Percentiles rank a stretch among this genome's conserved stretches.
Conservation (phyloP, 2,329 filamentous ascomycete species). For the Geoglossum cookeanum region DNA sequence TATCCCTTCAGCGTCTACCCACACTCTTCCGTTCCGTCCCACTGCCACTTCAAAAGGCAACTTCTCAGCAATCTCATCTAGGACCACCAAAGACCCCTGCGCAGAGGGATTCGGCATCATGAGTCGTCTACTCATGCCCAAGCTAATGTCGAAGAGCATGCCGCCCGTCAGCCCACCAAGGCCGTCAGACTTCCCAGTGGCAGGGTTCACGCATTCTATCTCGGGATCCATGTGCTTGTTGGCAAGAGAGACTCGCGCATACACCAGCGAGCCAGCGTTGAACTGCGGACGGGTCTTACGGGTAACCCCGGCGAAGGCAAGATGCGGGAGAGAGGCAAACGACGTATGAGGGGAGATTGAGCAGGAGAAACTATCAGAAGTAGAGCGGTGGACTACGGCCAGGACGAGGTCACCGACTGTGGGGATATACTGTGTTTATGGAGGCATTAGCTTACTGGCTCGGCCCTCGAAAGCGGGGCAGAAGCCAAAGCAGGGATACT, state of each 20-base stretch:
- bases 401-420: slow-evolving; percentile 72
- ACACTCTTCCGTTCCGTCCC: slow-evolving; percentile 78
- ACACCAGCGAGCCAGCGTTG: slow-evolving; percentile 57
- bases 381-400: slow-evolving; percentile 60
- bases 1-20: slow-evolving; percentile 55
- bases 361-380: slow-evolving; percentile 63
- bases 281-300: slow-evolving; percentile 82
- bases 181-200: slow-evolving; percentile 76
- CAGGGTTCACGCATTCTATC: slow-evolving; percentile 70
- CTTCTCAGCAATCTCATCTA: slow-evolving; percentile 68
- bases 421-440: slow-evolving; percentile 47
- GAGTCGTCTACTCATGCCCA: slow-evolving; percentile 52
- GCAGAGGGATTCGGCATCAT: slow-evolving; percentile 37
- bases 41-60: slow-evolving; percentile 85
- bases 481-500: slow-evolving; percentile 13
- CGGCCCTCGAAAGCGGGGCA: neutral
- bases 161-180: slow-evolving; percentile 68
- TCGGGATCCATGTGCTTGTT: slow-evolving; percentile 76
- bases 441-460: slow-evolving; percentile 1
- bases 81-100: slow-evolving; percentile 46
- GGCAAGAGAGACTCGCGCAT: slow-evolving; percentile 63
- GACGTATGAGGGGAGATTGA: slow-evolving; percentile 45
- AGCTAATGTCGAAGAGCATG: slow-evolving; percentile 67
- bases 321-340: slow-evolving; percentile 55
- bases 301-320: slow-evolving; percentile 82